phyloP scores from a whole-genome alignment of 768 basidiomycete species.

The Boletus subcaerulescens region DNA sequence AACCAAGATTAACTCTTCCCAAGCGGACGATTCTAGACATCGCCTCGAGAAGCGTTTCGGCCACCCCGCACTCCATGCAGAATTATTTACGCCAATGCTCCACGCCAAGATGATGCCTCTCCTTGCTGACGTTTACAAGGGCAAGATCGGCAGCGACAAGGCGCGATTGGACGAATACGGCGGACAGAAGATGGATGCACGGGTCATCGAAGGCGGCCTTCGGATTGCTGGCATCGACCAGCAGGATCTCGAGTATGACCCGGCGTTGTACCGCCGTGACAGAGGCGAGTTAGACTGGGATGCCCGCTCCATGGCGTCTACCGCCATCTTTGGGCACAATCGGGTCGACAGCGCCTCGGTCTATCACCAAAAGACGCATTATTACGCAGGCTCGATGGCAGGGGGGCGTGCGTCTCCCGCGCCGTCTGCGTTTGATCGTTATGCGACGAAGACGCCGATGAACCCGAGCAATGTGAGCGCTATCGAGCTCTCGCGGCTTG shows the following conservation, averaged over 20 bases:
- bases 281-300: constrained; percentile 91
- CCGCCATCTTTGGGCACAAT: constrained; percentile 45
- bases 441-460: constrained; percentile 50
- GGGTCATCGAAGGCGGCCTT: constrained; percentile 72
- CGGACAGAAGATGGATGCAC: constrained; percentile 72
- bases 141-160: constrained; percentile 61
- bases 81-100: constrained; percentile 86
- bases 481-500: constrained; percentile 57
- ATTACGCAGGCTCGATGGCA: constrained; percentile 35
- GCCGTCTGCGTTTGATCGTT: constrained; percentile 53
- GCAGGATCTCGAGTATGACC: constrained; percentile 80
- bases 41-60: constrained; percentile 90
- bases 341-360: constrained; percentile 37
- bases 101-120: constrained; percentile 84
- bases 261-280: constrained; percentile 72
- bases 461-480: constrained; percentile 30
- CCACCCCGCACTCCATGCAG: constrained; percentile 85
- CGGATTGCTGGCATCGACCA: constrained; percentile 81
- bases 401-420: constrained; percentile 38
- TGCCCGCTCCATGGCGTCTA: constrained; percentile 66
- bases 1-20: constrained; percentile 75
- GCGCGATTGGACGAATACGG: constrained; percentile 76
- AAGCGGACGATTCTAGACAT: constrained; percentile 66
- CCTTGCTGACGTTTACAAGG: constrained; percentile 70
- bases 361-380: constrained; percentile 41